A percentile compares a stretch with the other conserved stretches of the same genome.
Evolutionary conservation across 2,329 filamentous ascomycete species (phyloP).

Genomic region (Lizonia empirigonia): DNA sequence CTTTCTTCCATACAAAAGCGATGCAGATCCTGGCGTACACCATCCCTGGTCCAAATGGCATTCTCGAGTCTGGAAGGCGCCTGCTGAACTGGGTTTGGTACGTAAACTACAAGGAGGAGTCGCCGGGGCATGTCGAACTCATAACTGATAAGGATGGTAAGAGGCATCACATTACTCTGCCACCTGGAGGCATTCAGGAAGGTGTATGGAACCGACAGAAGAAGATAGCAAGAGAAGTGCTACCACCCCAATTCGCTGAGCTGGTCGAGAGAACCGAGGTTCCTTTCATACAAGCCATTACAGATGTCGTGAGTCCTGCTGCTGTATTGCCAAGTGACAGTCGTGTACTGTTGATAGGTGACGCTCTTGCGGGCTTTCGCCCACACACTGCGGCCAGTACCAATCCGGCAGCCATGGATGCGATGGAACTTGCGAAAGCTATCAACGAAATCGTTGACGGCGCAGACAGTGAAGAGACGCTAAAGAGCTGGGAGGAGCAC

Average conservation of each 20-base stretch:
- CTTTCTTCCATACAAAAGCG: slow-evolving; percentile 26
- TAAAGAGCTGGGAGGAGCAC: slow-evolving; percentile 41
- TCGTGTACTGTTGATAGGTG: slow-evolving; percentile 53
- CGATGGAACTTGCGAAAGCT: slow-evolving; percentile 37
- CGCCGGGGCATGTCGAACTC: slow-evolving; percentile 45
- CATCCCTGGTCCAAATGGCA: slow-evolving; percentile 51
- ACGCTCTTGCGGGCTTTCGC: slow-evolving; percentile 53
- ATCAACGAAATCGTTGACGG: slow-evolving; percentile 45
- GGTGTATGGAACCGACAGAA: slow-evolving; percentile 48
- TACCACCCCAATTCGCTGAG: slow-evolving; percentile 50
- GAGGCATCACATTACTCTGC: slow-evolving; percentile 50
- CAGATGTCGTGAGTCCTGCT: slow-evolving; percentile 46
- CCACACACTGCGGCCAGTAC: slow-evolving; percentile 54
- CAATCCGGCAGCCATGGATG: slow-evolving; percentile 53
- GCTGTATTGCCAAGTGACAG: slow-evolving; percentile 46
- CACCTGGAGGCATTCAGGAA: slow-evolving; percentile 46
- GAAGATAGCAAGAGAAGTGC: slow-evolving; percentile 27
- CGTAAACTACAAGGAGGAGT: slow-evolving; percentile 45
- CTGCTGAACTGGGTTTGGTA: slow-evolving; percentile 58
- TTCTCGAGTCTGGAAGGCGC: slow-evolving; percentile 44
- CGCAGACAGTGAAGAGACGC: slow-evolving; percentile 25
- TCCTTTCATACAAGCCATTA: slow-evolving; percentile 54
- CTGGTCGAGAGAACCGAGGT: slow-evolving; percentile 47
- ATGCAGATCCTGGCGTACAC: slow-evolving; percentile 42
- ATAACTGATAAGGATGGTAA: slow-evolving; percentile 52